phyloP scores from a whole-genome alignment of 2,329 filamentous ascomycete species.

The Geosmithia flava region DNA sequence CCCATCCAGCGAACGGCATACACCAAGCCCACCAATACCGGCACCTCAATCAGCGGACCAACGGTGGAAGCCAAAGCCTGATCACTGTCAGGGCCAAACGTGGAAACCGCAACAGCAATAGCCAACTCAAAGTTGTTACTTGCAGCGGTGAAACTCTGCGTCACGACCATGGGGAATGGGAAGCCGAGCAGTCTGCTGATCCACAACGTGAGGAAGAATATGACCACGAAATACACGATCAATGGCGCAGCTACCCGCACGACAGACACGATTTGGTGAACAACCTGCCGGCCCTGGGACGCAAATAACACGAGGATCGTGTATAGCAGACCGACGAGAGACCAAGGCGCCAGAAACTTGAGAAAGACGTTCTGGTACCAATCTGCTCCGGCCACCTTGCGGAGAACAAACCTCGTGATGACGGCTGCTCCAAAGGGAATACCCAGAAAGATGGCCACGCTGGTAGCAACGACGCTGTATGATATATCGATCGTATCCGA shows the following conservation, averaged over 20 bases:
- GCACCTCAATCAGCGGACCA: constrained; percentile 77
- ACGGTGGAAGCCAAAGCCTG: constrained; percentile 76
- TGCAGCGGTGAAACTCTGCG: constrained; percentile 78
- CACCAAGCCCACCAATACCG: constrained; percentile 65
- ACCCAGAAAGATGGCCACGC: constrained; percentile 73
- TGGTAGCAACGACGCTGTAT: constrained; percentile 62
- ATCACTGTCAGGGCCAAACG: constrained; percentile 65
- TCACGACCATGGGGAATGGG: constrained; percentile 56
- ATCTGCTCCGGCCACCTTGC: constrained; percentile 35
- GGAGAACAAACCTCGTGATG: constrained; percentile 56
- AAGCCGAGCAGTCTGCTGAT: constrained; percentile 56
- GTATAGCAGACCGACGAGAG: constrained; percentile 72
- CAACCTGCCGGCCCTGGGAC: constrained; percentile 63
- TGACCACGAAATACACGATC: constrained; percentile 64
- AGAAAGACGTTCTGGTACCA: constrained; percentile 63
- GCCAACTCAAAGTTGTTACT: constrained; percentile 93
- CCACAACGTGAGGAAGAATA: constrained; percentile 60
- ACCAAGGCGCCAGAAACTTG: constrained; percentile 58
- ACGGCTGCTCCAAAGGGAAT: constrained; percentile 74
- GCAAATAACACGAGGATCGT: constrained; percentile 82
- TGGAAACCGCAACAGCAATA: constrained; percentile 76
- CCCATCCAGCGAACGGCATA: constrained; percentile 56
- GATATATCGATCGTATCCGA: constrained; percentile 25
- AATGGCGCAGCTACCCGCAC: constrained; percentile 70
- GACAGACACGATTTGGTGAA: constrained; percentile 74